Base-by-base conservation (phyloP, 2,329 filamentous ascomycete genomes). In the Emergomyces pasteurianus region DNA sequence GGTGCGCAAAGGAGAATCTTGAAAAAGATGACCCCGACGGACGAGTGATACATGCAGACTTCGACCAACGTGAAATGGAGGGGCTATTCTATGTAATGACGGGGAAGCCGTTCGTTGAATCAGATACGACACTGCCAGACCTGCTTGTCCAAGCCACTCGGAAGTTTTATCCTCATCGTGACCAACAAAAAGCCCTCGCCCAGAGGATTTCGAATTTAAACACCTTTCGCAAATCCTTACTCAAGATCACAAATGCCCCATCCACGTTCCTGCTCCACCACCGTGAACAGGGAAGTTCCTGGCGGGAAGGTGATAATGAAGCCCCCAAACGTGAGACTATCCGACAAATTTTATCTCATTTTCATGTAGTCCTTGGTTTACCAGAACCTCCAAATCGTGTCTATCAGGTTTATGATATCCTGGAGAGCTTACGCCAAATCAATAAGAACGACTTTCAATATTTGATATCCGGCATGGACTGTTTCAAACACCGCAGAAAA, bases 31-130 rank as follows among this genome's bases (percentile, higher is more conserved):
- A 56, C 18, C 34, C 21, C 26, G 36, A 46, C 10, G 47, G 58
- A 6, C 36, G 16, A 10, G 59, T 54, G 14, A 58, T 71, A 10
- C 70, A 72, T 63, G 64, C 68, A 46, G 66, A 70, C 52, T 70
- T 72, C 53, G 65, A 65, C 26, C 36, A 61, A 16, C 49, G 58
- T 2, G 70, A 72, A 62, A 62, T 68, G 54, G 57, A 58, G 23
- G 66, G 67, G 14, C 56, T 71, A 21, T 70, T 55, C 59, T 54
- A n/a, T 54, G 54, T 64, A 52, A 63, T 65, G 31, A 54, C 43
- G 12, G 60, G 60, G 12, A 21, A n/a, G 52, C 34, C 36, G 9
- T 16, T 54, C 34, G 46, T 5, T 6, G 53, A 61, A 12, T 40
- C 63, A 28, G 69, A 71, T 2, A 62, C 63, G 21, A 56, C 65